Conservation (phyloP, 257 asterid genomes). For the Przewalskia tangutica region DNA sequence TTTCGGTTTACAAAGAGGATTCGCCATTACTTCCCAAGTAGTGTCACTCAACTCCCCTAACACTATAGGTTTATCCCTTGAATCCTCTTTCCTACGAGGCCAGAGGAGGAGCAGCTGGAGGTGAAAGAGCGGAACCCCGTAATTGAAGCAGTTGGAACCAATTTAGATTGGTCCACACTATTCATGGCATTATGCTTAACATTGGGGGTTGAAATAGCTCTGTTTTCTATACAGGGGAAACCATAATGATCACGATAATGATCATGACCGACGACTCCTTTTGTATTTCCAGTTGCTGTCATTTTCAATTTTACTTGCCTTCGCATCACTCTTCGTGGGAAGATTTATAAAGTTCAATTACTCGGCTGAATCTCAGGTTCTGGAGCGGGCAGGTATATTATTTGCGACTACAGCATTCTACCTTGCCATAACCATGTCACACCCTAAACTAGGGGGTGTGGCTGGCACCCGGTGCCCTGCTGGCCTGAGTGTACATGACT, state of each 20-base stretch:
- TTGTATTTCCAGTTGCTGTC: background rate
- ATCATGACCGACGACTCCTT: no score
- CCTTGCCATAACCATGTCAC: background rate
- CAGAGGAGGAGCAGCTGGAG: background rate
- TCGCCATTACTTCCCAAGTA: background rate
- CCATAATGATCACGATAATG: background rate
- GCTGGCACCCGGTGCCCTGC: no score
- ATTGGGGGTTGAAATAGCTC: background rate
- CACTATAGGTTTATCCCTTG: background rate
- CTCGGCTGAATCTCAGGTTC: background rate
- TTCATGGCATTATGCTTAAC: background rate
- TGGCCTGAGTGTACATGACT: no score
- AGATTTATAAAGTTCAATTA: background rate
- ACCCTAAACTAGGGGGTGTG: no score
- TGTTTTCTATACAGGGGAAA: background rate
- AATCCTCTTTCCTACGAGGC: background rate
- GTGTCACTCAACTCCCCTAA: background rate
- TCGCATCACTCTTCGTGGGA: background rate
- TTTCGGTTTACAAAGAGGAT: background rate
- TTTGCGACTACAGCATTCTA: slow-evolving; percentile 1
- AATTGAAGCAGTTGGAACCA: background rate
- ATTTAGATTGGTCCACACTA: background rate
- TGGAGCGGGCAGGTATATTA: background rate
- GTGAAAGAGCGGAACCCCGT: background rate
- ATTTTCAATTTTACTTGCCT: slow-evolving; percentile 8